phyloP scores from a whole-genome alignment of 768 basidiomycete genomes.

The Lactarius sp. region DNA sequence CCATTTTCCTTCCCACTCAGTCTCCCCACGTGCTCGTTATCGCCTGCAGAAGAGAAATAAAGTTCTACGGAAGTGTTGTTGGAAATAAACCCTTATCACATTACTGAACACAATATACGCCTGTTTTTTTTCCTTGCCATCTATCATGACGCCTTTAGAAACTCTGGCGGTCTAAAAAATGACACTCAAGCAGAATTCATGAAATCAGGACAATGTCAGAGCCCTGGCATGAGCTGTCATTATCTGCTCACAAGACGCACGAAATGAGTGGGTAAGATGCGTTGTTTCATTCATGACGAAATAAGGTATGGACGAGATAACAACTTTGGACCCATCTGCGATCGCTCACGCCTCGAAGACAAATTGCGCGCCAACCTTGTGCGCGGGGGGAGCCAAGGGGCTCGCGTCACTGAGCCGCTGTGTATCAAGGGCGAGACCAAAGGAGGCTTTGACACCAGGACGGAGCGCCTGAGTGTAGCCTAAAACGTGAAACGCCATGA shows the following conservation, averaged over 20 bases:
- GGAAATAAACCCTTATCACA: conserved; percentile 21
- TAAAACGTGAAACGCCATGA: conserved; percentile 30
- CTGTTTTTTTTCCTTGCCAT: not conserved
- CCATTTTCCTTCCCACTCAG: not conserved
- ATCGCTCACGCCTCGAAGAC: conserved; percentile 25
- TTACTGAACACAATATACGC: conserved; percentile 18
- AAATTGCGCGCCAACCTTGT: conserved; percentile 47
- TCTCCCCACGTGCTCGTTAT: conserved; percentile 12
- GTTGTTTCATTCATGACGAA: conserved; percentile 7
- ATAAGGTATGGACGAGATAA: conserved; percentile 21
- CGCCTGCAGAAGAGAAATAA: conserved; percentile 26
- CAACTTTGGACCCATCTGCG: conserved; percentile 1
- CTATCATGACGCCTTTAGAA: not conserved
- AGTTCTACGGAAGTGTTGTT: conserved; percentile 29
- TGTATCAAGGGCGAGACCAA: conserved; percentile 95
- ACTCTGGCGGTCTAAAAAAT: not conserved
- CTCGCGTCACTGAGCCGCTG: conserved; percentile 77
- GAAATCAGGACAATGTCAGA: not conserved
- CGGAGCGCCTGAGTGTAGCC: conserved; percentile 92
- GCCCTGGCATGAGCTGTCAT: not conserved
- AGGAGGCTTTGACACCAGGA: conserved; percentile 87
- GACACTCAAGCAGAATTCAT: not conserved
- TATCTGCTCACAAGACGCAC: not conserved
- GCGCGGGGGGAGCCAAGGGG: conserved; percentile 57
- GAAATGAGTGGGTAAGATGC: not conserved